Conservation (phyloP, 139 green algal species). For the Chlamydomonas schloesseri region DNA sequence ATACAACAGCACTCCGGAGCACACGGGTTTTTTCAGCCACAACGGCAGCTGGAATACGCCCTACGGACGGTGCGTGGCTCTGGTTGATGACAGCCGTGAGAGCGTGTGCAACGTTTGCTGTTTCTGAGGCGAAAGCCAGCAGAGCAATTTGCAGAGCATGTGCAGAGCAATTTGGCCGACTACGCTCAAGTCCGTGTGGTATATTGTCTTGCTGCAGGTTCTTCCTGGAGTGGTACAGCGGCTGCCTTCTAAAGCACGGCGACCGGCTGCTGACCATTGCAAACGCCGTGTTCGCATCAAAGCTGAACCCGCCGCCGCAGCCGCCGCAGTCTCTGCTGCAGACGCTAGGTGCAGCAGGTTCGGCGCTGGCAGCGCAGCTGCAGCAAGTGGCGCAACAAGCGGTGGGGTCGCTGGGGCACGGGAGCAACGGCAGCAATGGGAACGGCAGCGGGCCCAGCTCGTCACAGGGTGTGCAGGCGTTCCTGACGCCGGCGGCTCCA, state of each 20-base stretch:
- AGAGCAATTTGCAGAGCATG: no score
- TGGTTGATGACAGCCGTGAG: background rate
- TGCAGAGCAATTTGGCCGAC: no score
- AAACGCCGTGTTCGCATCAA: background rate
- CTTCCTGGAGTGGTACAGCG: conserved; percentile 78
- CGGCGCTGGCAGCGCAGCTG: background rate
- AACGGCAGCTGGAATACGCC: conserved; percentile 81
- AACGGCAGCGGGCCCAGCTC: background rate
- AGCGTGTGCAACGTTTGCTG: no score
- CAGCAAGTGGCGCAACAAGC: background rate
- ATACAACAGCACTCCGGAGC: conserved; percentile 69
- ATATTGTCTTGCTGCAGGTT: no score
- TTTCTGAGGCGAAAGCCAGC: no score
- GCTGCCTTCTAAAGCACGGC: conserved; percentile 66
- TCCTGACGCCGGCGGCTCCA: no score
- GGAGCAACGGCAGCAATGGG: no score
- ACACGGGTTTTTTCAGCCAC: conserved; percentile 68
- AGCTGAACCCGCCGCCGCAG: background rate
- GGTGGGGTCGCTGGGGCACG: no score
- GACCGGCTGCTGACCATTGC: conserved; percentile 66
- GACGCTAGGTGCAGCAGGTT: no score
- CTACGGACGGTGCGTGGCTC: conserved; percentile 65
- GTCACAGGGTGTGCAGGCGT: no score
- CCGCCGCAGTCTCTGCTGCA: no score
- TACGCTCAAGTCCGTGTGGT: no score